phyloP scores from a whole-genome alignment of 2,329 filamentous ascomycete species.

The Talaromyces sp. region DNA sequence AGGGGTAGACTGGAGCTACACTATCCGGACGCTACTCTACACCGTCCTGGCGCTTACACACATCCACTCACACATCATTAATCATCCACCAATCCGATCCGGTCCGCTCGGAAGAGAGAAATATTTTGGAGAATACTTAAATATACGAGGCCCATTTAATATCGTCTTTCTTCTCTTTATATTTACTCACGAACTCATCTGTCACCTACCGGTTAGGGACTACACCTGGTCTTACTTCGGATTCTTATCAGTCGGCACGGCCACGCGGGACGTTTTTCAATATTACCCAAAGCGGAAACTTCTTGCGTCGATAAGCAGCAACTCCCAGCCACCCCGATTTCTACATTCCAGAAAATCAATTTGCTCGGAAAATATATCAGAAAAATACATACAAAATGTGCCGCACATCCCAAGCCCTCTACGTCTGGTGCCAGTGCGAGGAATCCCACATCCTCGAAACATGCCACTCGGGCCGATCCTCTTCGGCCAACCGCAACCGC shows the following conservation, averaged over 20 bases:
- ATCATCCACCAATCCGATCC: conserved; percentile 5
- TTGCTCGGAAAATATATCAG: background rate
- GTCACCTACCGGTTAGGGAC: conserved; percentile 11
- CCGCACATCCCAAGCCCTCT: conserved; percentile 38
- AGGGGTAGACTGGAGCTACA: no score
- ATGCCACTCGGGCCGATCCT: conserved; percentile 32
- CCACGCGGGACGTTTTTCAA: conserved; percentile 13
- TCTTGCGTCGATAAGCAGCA: background rate
- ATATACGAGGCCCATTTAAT: background rate
- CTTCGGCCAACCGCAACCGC: conserved; percentile 27
- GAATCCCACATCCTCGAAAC: conserved; percentile 34
- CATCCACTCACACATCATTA: background rate
- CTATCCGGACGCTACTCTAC: background rate
- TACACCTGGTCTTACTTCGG: background rate
- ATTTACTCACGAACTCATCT: background rate
- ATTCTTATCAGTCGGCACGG: conserved; percentile 12
- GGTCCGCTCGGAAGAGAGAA: conserved; percentile 4
- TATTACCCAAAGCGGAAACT: conserved; percentile 20
- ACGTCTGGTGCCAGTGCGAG: conserved; percentile 42
- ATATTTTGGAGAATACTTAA: background rate
- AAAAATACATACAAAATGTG: conserved; percentile 31
- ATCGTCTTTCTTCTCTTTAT: background rate
- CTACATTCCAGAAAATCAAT: background rate
- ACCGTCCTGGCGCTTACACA: conserved; percentile 6
- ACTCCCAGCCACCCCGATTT: background rate